These are phyloP conservation scores for Candida morakotiae DNA, from an alignment of 805 yeast genomes.

Conservation along the genomic window DNA sequence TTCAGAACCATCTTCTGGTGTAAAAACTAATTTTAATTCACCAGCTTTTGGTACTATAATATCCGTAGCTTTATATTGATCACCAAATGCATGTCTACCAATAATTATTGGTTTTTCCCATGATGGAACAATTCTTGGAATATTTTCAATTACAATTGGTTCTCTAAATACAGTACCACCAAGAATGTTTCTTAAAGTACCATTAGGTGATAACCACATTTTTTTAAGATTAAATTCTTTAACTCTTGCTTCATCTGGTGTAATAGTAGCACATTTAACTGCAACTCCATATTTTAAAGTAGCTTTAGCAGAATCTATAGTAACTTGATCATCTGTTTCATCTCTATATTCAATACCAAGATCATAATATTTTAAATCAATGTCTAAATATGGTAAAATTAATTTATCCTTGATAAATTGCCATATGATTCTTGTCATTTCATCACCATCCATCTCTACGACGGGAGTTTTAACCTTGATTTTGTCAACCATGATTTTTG, in stretches of 20 bases:
- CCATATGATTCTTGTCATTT: slow-evolving; percentile 97
- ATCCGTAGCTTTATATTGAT: slow-evolving; percentile 93
- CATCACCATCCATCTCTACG: slow-evolving; percentile 98
- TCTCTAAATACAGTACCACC: slow-evolving; percentile 98
- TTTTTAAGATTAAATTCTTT: slow-evolving; percentile 85
- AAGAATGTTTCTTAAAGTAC: slow-evolving; percentile 90
- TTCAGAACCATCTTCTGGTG: slow-evolving; percentile 61
- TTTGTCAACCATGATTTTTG: slow-evolving; percentile 29
- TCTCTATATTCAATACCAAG: slow-evolving; percentile 85
- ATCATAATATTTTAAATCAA: slow-evolving; percentile 90
- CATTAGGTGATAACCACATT: slow-evolving; percentile 98
- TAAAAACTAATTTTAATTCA: slow-evolving; percentile 69
- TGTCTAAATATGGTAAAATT: slow-evolving; percentile 78
- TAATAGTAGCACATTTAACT: slow-evolving; percentile 95
- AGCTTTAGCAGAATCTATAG: slow-evolving; percentile 86
- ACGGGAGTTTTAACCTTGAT: slow-evolving; percentile 82
- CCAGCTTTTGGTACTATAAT: slow-evolving; percentile 78
- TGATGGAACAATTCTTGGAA: slow-evolving; percentile 84
- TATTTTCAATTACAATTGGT: slow-evolving; percentile 84
- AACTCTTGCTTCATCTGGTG: slow-evolving; percentile 97
- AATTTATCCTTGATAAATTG: slow-evolving; percentile 80
- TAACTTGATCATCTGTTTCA: slow-evolving; percentile 81
- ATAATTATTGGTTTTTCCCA: slow-evolving; percentile 96
- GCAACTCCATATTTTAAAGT: slow-evolving; percentile 87
- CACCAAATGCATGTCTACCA: slow-evolving; percentile 97